Percentiles rank a stretch among this genome's conserved stretches.
phyloP scores from a whole-genome alignment of 2,329 filamentous ascomycete genomes.

The Colletotrichum higginsianum region DNA sequence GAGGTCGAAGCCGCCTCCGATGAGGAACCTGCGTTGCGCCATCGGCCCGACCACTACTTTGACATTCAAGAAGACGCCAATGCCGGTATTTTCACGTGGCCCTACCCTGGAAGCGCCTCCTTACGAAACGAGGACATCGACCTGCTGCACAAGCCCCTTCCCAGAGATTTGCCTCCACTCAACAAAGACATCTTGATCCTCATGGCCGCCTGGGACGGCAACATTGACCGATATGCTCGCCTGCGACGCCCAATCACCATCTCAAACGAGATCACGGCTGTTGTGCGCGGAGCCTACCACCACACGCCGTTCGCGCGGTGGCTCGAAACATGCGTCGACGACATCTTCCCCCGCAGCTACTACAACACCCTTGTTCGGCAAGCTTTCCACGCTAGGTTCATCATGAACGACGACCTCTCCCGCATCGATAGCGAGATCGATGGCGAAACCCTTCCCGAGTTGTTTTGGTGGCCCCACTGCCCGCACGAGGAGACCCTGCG shows the following conservation, averaged over 20 bases:
- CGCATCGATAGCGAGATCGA: conserved; percentile 10
- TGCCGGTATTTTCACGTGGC: conserved; percentile 28
- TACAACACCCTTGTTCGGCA: conserved; percentile 8
- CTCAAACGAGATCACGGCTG: conserved; percentile 46
- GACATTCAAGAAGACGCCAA: conserved; percentile 51
- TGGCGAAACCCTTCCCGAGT: neutral
- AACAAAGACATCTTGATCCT: conserved; percentile 57
- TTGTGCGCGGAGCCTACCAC: conserved; percentile 56
- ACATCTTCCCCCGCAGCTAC: neutral
- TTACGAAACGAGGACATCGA: conserved; percentile 36
- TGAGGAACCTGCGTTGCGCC: neutral
- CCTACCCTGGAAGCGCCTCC: neutral
- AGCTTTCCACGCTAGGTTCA: conserved; percentile 48
- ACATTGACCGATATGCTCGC: conserved; percentile 57
- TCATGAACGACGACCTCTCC: conserved; percentile 51
- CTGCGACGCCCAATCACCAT: conserved; percentile 50
- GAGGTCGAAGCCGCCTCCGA: neutral
- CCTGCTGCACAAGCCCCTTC: conserved; percentile 51
- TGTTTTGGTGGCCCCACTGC: conserved; percentile 16
- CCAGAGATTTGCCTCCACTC: conserved; percentile 52
- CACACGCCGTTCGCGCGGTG: conserved; percentile 55
- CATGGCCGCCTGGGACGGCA: conserved; percentile 55
- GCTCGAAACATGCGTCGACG: conserved; percentile 8
- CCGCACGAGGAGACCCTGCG: neutral
- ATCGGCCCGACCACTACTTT: conserved; percentile 18